These are phyloP conservation scores for Wickerhamomyces ciferrii DNA, from an alignment of 805 yeast species.

Conservation along the genomic window DNA sequence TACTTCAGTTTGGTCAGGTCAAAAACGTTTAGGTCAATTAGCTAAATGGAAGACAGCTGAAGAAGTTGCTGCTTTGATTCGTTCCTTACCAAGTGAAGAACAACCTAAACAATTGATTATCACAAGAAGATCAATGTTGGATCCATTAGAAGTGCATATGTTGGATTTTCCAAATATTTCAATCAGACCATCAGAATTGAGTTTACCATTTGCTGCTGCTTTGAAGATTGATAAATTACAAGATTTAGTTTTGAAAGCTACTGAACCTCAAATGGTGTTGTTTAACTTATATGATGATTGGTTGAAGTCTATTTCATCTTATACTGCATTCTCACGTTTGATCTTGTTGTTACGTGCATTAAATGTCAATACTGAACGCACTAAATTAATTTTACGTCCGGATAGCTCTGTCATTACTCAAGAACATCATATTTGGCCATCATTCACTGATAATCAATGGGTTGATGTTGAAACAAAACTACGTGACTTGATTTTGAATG, in stretches of 20 bases:
- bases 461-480: conserved; percentile 79
- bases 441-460: conserved; percentile 88
- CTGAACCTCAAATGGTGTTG: conserved; percentile 88
- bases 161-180: conserved; percentile 91
- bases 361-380: conserved; percentile 68
- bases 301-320: conserved; percentile 76
- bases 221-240: conserved; percentile 75
- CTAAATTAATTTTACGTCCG: conserved; percentile 71
- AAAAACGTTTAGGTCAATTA: conserved; percentile 84
- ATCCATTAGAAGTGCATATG: conserved; percentile 96
- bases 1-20: conserved; percentile 96
- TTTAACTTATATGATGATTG: conserved; percentile 94
- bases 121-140: conserved; percentile 85
- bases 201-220: conserved; percentile 85
- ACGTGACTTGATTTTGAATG: conserved; percentile 81
- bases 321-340: conserved; percentile 90
- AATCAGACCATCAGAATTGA: conserved; percentile 83
- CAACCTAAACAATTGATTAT: conserved; percentile 92
- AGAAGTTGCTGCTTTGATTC: conserved; percentile 85
- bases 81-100: conserved; percentile 88
- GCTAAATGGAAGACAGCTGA: conserved; percentile 99
- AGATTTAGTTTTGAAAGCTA: conserved; percentile 77
- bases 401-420: conserved; percentile 65
- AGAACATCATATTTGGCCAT: conserved; percentile 91
- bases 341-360: conserved; percentile 79